A percentile compares a stretch with the other conserved stretches of the same genome.
phyloP scores from a whole-genome alignment of 176 grass and related monocot species.

The Triticum dicoccoides region DNA sequence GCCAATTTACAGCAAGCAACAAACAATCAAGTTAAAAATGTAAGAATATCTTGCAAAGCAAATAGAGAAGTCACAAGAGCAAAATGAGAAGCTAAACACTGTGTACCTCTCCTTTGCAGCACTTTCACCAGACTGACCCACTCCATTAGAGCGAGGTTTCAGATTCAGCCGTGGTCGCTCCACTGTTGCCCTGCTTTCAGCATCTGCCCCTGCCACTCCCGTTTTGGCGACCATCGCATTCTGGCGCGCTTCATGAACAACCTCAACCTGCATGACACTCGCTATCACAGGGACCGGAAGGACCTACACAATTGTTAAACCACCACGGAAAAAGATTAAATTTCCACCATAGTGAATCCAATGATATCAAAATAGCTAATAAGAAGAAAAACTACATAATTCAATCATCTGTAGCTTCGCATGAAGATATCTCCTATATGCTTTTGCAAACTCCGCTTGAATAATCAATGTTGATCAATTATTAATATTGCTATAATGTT shows the following conservation, averaged over 20 bases:
- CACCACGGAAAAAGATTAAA: conserved; percentile 22
- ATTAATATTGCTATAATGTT: background rate
- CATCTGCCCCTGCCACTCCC: conserved; percentile 42
- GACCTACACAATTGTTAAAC: conserved; percentile 32
- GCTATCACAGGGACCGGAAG: conserved; percentile 22
- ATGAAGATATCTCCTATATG: background rate
- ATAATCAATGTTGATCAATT: background rate
- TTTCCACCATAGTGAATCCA: background rate
- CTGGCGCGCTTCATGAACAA: conserved; percentile 47
- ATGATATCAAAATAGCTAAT: background rate
- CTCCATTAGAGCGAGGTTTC: conserved; percentile 62
- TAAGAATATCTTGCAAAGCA: background rate
- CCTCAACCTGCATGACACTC: conserved; percentile 36
- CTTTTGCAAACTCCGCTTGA: background rate
- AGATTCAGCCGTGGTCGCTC: conserved; percentile 77
- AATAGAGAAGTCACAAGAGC: background rate
- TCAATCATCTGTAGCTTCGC: conserved; percentile 5
- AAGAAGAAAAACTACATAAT: background rate
- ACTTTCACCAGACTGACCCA: conserved; percentile 49
- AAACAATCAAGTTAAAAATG: background rate
- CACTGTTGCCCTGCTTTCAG: conserved; percentile 27
- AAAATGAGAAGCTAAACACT: background rate
- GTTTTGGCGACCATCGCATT: conserved; percentile 36
- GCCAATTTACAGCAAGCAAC: background rate
- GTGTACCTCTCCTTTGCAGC: conserved; percentile 63